Base-by-base conservation (phyloP, 352 stramenopile species). In the Phytophthora citrophthora region DNA sequence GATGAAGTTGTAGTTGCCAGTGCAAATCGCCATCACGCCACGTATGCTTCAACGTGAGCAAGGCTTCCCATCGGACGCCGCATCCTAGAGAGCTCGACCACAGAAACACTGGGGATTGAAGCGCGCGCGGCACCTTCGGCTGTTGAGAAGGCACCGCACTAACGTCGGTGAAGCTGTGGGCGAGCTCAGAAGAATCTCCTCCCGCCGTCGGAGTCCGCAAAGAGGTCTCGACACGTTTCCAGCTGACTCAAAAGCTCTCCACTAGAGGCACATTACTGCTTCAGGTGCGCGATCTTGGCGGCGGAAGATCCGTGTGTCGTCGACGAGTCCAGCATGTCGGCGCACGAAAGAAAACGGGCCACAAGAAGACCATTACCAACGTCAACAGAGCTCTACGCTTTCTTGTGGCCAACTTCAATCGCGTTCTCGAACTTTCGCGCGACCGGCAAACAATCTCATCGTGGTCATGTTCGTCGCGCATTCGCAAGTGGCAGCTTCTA, bases 11-110 rank as follows among this genome's bases (percentile, higher is more conserved):
- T 34, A 23, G 20, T 20, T 16, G 7, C 23, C 16, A 31, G 29
- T 20, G 56, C 57, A 59, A 65, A 61, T 44, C 32, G 12, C n/a
- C 9, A 11, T 36, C 47, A 36, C 29, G 51, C 3, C 1, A 31
- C 31, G 10, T 26, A 15, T 29, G 26, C 54, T 69, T 69, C 53
- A 69, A 64, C 61, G 24, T 69, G 32, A 55, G 29, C 16, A 5
- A 6, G 31, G 27, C 15, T 60, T n/a, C 61, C 62, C 62, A 72
- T 63, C 49, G 56, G 31, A 50, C 20, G 16, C 31, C 11, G 34
- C 31, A 63, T 72, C 63, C 56, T 36, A 60, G 62, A 64, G 62
- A 70, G 41, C 49, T 66, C 48, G 36, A 68, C 41, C 27, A 53
- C 20, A 57, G 47, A 64, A 69, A 62, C 50, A 57, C 13, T 26